Evolutionary conservation across 148 eudicot species (phyloP).

Genomic region (Spergularia marina): DNA sequence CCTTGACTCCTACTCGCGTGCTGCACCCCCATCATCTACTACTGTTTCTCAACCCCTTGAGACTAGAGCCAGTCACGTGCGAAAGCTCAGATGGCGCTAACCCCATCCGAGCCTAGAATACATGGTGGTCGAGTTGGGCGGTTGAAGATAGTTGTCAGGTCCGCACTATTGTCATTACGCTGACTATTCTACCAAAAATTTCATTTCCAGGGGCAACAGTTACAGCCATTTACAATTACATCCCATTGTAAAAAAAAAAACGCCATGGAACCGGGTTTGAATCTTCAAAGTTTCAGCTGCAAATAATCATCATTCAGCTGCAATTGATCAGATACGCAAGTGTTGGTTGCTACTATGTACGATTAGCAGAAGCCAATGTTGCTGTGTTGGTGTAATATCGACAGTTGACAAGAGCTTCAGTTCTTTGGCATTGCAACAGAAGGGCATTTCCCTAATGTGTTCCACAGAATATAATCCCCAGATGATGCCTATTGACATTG

Average conservation of each 20-base stretch:
- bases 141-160: too few species aligned
- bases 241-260: too few species aligned
- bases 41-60: too few species aligned
- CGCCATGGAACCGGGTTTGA: too few species aligned
- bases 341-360: neutral
- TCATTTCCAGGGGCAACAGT: neutral
- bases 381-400: neutral
- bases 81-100: too few species aligned
- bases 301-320: neutral
- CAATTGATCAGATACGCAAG: neutral
- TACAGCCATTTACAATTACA: constrained; percentile 4
- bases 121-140: too few species aligned
- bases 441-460: constrained; percentile 95
- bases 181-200: neutral
- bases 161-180: too few species aligned
- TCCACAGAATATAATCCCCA: constrained; percentile 96
- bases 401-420: constrained; percentile 5
- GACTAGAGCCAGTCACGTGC: too few species aligned
- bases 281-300: too few species aligned
- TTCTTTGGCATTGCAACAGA: constrained; percentile 50
- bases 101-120: too few species aligned
- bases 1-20: too few species aligned
- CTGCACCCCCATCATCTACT: too few species aligned
- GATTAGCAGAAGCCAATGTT: neutral
- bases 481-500: constrained; percentile 45